These are phyloP conservation scores for Phaeosphaeriaceae sp. DNA, from an alignment of 2,329 filamentous ascomycete genomes.

Conservation along the genomic window DNA sequence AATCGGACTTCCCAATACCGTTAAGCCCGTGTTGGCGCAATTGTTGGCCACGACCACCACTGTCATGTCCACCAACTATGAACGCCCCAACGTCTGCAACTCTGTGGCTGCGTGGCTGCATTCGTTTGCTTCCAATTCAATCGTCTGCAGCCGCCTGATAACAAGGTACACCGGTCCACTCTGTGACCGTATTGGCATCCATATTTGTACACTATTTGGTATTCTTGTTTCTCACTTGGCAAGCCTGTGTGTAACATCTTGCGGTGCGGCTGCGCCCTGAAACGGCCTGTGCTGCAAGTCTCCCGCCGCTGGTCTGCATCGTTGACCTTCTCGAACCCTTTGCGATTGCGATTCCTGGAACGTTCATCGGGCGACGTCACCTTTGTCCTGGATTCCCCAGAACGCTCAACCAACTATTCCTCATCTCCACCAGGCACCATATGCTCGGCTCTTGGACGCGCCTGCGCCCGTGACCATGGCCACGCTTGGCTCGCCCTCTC, in stretches of 20 bases:
- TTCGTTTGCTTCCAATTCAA: too few relatives aligned
- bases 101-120: too few relatives aligned
- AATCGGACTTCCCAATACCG: too few relatives aligned
- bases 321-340: slow-evolving; percentile 13
- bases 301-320: slow-evolving; percentile 14
- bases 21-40: too few relatives aligned
- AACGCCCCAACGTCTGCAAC: too few relatives aligned
- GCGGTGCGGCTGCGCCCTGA: slow-evolving; percentile 30
- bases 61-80: too few relatives aligned
- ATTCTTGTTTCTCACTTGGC: not conserved
- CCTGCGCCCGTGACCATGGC: slow-evolving; percentile 40
- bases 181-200: too few relatives aligned
- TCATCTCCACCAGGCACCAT: slow-evolving; percentile 16
- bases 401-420: not conserved
- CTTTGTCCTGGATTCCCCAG: slow-evolving; percentile 10
- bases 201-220: too few relatives aligned
- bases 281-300: slow-evolving; percentile 28
- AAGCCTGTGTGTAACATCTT: slow-evolving; percentile 12
- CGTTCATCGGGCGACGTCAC: slow-evolving; percentile 14
- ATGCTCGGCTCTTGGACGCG: slow-evolving; percentile 30
- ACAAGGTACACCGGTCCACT: too few relatives aligned
- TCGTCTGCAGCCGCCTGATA: too few relatives aligned
- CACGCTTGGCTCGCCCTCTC: slow-evolving; percentile 48
- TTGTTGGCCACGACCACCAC: too few relatives aligned
- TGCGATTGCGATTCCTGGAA: not conserved